Conservation (phyloP, 768 basidiomycete genomes). For the Psilocybe cubensis region DNA sequence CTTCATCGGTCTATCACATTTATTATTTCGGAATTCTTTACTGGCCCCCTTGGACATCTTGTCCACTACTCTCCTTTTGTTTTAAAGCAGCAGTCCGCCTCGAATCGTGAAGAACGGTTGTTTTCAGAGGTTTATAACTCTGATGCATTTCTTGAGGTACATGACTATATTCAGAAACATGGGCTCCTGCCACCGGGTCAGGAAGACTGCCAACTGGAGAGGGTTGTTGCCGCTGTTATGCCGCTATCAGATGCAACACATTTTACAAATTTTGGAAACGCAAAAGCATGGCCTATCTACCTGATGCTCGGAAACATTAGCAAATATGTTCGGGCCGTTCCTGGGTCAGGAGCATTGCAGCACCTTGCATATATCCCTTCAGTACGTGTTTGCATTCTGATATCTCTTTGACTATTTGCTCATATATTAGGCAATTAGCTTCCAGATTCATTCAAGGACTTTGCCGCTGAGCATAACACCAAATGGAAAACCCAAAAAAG, state of each 20-base stretch:
- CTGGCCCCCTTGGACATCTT: slow-evolving; percentile 11
- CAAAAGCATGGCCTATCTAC: slow-evolving; percentile 37
- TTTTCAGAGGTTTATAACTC: slow-evolving; percentile 34
- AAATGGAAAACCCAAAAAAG: slow-evolving; percentile 16
- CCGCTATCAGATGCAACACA: slow-evolving; percentile 26
- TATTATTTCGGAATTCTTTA: slow-evolving; percentile 28
- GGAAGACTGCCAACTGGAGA: slow-evolving; percentile 27
- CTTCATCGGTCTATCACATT: slow-evolving; percentile 23
- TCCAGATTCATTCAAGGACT: slow-evolving; percentile 15
- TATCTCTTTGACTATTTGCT: neutral
- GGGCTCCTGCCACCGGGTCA: slow-evolving; percentile 24
- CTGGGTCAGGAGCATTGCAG: slow-evolving; percentile 31
- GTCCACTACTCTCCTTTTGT: slow-evolving; percentile 35
- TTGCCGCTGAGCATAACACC: slow-evolving; percentile 24
- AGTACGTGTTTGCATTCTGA: neutral
- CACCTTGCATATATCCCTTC: slow-evolving; percentile 47
- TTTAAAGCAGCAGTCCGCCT: slow-evolving; percentile 16
- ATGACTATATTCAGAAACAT: slow-evolving; percentile 29
- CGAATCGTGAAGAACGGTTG: slow-evolving; percentile 15
- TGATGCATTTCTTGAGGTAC: slow-evolving; percentile 31
- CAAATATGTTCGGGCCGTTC: slow-evolving; percentile 38
- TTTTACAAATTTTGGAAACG: slow-evolving; percentile 34
- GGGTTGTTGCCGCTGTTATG: slow-evolving; percentile 29
- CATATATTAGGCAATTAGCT: slow-evolving; percentile 10
- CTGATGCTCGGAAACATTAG: slow-evolving; percentile 38